Conservation (phyloP, 1,284 basidiomycete genomes). For the Termitomyces sp. region DNA sequence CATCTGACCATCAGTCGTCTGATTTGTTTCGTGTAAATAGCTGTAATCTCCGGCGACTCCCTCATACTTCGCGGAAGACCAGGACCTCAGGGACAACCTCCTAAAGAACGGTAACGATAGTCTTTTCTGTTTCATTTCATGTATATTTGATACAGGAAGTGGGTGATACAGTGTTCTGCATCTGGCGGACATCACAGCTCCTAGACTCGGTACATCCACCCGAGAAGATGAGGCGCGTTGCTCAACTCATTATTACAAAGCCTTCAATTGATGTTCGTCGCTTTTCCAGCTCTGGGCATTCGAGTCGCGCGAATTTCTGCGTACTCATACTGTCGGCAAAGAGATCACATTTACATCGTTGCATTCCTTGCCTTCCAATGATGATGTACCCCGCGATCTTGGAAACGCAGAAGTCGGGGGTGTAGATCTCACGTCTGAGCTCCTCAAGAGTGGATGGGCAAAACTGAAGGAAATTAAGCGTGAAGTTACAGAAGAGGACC, state of each 20-base stretch:
- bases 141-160: constrained; percentile 7
- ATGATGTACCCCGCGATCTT: constrained; percentile 70
- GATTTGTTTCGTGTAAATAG: constrained; percentile 36
- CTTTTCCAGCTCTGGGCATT: constrained; percentile 76
- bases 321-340: constrained; percentile 83
- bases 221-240: constrained; percentile 80
- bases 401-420: constrained; percentile 69
- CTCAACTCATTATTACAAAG: background rate
- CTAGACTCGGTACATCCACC: constrained; percentile 72
- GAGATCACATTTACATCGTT: constrained; percentile 77
- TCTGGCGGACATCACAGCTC: constrained; percentile 79
- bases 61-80: constrained; percentile 75
- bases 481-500: constrained; percentile 75
- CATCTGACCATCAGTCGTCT: constrained; percentile 2
- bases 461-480: constrained; percentile 86
- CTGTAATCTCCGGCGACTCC: constrained; percentile 86
- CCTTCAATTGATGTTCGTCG: constrained; percentile 1
- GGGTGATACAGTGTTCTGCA: constrained; percentile 66
- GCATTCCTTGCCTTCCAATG: constrained; percentile 67
- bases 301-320: constrained; percentile 89
- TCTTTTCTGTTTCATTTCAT: constrained; percentile 1
- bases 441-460: constrained; percentile 86
- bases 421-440: constrained; percentile 71
- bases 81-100: constrained; percentile 75
- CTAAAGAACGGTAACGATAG: constrained; percentile 74